Evolutionary conservation across 768 basidiomycete genomes (phyloP), one percentile per base, ranked within the genome.

Genomic region (Boletus speciosus): DNA sequence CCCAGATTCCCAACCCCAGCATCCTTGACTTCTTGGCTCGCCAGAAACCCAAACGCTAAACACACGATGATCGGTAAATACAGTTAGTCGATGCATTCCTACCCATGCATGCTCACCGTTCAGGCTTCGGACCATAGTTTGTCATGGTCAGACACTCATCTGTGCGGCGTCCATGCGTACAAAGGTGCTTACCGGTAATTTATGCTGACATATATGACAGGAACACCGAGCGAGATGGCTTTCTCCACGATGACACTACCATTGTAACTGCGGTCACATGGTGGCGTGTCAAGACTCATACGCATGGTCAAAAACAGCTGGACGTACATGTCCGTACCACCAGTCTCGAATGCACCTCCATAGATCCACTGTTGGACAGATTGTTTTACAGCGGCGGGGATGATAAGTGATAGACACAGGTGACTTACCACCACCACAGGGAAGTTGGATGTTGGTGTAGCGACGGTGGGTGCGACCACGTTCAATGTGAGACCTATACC

Each of bases 401-500:
- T 4, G 36, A 37, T 16, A 36, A 0, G 8, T 3, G 19, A 38
- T 34, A 2, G 23, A 11, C 5, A 32, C 15, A 11, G 9, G 11
- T 31, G 9, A 72, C 80, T 42, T 65, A 82, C 82, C 31, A 76
- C 79, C 19, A 81, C 68, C 7, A 85, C 80, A 2, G 83, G 83
- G 3, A 83, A 67, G 47, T 78, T 78, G 9, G 75, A 75, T 0
- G 61, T 60, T 2, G 76, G 50, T 0, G 72, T 75, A 1, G 77
- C 73, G 35, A 57, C 64, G 1, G 66, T 62, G 5, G 83, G 81
- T 47, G 73, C 75, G 27, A 81, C 59, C 16, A 84, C 75, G 56
- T 84, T 82, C 36, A 85, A 53, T 1, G 76, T 81, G 19, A 84
- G 68, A 66, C 82, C 81, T 61, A 25, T 10, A 1, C 16, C 29